A percentile compares a stretch with the other conserved stretches of the same genome.
Conservation (phyloP, 1,139 yeast species). For the Dujonia santamariae region DNA sequence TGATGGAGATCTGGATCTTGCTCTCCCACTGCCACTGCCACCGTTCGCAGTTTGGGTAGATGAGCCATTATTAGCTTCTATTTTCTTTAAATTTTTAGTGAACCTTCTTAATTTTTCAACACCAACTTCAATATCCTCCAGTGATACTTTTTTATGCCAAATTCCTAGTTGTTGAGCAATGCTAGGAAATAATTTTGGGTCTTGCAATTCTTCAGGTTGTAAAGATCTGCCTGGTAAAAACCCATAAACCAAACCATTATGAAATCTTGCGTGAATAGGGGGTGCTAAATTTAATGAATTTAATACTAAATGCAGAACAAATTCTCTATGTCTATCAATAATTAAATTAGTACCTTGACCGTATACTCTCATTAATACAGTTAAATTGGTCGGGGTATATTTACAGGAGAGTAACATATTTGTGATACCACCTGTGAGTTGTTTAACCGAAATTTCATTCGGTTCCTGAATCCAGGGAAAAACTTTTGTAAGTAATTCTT, state of each 20-base stretch:
- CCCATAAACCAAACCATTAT: slow-evolving; percentile 74
- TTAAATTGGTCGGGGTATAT: slow-evolving; percentile 23
- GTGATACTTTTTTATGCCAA: slow-evolving; percentile 57
- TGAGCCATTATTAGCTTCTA: slow-evolving; percentile 2
- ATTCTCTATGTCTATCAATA: slow-evolving; percentile 75
- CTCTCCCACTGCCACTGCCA: slow-evolving; percentile 1
- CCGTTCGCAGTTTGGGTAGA: not conserved
- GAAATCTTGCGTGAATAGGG: slow-evolving; percentile 62
- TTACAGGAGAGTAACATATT: slow-evolving; percentile 63
- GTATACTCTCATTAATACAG: slow-evolving; percentile 65
- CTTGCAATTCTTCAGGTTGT: slow-evolving; percentile 52
- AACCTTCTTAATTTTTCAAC: slow-evolving; percentile 43
- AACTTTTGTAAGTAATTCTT: slow-evolving; percentile 29
- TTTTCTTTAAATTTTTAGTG: slow-evolving; percentile 18
- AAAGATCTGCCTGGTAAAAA: slow-evolving; percentile 65
- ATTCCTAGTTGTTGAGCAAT: slow-evolving; percentile 70
- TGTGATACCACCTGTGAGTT: slow-evolving; percentile 77
- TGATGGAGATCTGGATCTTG: slow-evolving; percentile 1
- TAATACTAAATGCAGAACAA: slow-evolving; percentile 65
- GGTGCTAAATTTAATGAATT: slow-evolving; percentile 67
- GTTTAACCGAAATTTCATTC: slow-evolving; percentile 25
- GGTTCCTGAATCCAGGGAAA: slow-evolving; percentile 23
- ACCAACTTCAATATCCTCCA: slow-evolving; percentile 48
- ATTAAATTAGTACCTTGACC: slow-evolving; percentile 75
- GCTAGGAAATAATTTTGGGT: slow-evolving; percentile 47